These are phyloP conservation scores for Eucalyptus pauciflora DNA, from an alignment of 345 rosid genomes.

Conservation along the genomic window DNA sequence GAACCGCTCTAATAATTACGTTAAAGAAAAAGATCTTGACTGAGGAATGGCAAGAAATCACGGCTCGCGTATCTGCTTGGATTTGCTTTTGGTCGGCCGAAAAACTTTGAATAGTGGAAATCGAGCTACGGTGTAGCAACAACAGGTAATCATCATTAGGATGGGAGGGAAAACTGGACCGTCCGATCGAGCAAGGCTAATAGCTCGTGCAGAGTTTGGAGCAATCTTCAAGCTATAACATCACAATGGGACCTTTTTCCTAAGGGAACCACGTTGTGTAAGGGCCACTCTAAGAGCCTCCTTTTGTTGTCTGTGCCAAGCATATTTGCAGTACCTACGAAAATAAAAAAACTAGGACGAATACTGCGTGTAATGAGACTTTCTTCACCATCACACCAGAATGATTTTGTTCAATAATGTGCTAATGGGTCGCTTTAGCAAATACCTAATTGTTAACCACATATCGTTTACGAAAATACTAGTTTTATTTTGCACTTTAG, in stretches of 20 bases:
- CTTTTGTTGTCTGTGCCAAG: not conserved
- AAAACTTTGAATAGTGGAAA: not conserved
- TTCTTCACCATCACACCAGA: not conserved
- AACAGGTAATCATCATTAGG: not conserved
- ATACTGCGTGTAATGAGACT: not conserved
- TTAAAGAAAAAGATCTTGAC: not conserved
- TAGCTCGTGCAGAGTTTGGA: not conserved
- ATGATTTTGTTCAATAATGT: not conserved
- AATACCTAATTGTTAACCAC: not conserved
- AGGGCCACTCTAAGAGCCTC: not conserved
- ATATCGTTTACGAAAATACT: not conserved
- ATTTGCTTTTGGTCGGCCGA: not conserved
- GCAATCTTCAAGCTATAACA: not conserved
- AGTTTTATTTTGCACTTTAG: not conserved
- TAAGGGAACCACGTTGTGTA: not conserved
- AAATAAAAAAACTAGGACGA: not conserved
- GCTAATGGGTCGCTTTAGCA: not conserved
- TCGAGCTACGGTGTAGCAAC: too few relatives aligned
- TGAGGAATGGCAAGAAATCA: not conserved
- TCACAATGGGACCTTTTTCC: not conserved
- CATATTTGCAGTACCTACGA: not conserved
- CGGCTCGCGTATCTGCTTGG: not conserved
- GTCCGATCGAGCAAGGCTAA: not conserved
- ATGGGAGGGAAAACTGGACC: not conserved
- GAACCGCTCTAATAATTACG: not conserved